These are phyloP conservation scores for Batkoa obscura DNA, from an alignment of 371 early-diverging fungal species.

Conservation along the genomic window DNA sequence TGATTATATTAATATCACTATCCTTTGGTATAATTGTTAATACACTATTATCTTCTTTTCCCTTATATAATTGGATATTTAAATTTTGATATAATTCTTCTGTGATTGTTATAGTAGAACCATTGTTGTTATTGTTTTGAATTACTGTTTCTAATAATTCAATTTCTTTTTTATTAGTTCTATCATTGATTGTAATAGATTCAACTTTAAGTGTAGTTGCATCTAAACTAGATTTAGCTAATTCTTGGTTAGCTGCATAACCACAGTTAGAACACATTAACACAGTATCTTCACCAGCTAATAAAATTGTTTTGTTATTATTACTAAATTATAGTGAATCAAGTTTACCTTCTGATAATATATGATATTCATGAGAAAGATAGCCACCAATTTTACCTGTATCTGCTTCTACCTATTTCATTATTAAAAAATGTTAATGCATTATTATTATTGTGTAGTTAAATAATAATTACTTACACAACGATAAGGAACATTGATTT, in stretches of 20 bases:
- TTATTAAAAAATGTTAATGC: background rate
- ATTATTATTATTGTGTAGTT: background rate
- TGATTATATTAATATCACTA: too few species aligned
- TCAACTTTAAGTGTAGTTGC: constrained; percentile 9
- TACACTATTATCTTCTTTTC: too few species aligned
- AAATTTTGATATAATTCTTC: too few species aligned
- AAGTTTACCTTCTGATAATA: constrained; percentile 33
- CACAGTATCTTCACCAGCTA: constrained; percentile 66
- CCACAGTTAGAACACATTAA: constrained; percentile 46
- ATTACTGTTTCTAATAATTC: background rate
- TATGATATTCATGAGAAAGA: constrained; percentile 75
- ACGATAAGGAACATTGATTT: constrained; percentile 55
- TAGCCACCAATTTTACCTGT: constrained; percentile 81
- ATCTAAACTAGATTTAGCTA: constrained; percentile 16
- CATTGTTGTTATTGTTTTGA: background rate
- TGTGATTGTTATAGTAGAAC: background rate
- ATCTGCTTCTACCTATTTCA: constrained; percentile 40
- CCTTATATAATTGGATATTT: too few species aligned
- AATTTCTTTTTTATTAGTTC: background rate
- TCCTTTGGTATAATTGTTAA: too few species aligned
- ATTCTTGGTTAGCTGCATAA: constrained; percentile 67
- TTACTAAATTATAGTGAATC: background rate
- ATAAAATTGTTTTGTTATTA: background rate
- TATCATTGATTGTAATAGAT: background rate
- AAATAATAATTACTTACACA: constrained; percentile 20